Evolutionary conservation across 495 filamentous ascomycete species (phyloP).

Genomic region (Penicillium malachiteum): DNA sequence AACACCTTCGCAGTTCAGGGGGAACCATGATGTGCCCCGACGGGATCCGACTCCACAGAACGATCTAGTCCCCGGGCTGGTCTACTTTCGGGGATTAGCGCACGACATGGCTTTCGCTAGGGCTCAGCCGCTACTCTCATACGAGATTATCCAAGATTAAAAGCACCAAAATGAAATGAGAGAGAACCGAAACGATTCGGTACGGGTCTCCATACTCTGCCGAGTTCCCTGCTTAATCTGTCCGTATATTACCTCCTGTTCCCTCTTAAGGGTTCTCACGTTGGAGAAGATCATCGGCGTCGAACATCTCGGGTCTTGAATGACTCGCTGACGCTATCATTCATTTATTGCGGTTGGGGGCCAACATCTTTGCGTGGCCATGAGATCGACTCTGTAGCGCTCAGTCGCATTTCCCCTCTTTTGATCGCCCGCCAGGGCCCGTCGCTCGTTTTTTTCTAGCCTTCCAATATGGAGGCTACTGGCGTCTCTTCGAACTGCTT

Average conservation of each 20-base stretch:
- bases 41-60: constrained; percentile 22
- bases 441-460: constrained; percentile 22
- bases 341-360: constrained; percentile 2
- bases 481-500: neutral
- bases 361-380: neutral
- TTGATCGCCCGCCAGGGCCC: constrained; percentile 12
- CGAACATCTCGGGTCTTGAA: neutral
- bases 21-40: constrained; percentile 7
- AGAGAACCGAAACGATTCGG: neutral
- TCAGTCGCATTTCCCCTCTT: constrained; percentile 7
- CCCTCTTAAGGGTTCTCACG: neutral
- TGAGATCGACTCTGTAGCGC: constrained; percentile 9
- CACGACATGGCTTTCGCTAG: neutral
- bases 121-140: constrained; percentile 16
- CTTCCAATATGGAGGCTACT: constrained; percentile 6
- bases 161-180: neutral
- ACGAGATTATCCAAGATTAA: constrained; percentile 1
- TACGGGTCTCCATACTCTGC: constrained; percentile 1
- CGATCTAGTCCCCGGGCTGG: constrained; percentile 24
- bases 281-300: neutral
- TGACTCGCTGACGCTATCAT: constrained; percentile 1
- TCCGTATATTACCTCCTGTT: neutral
- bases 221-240: neutral
- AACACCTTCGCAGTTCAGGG: constrained; percentile 5
- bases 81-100: neutral